phyloP scores from a whole-genome alignment of 768 basidiomycete species.

The Botryobasidium botryosum region DNA sequence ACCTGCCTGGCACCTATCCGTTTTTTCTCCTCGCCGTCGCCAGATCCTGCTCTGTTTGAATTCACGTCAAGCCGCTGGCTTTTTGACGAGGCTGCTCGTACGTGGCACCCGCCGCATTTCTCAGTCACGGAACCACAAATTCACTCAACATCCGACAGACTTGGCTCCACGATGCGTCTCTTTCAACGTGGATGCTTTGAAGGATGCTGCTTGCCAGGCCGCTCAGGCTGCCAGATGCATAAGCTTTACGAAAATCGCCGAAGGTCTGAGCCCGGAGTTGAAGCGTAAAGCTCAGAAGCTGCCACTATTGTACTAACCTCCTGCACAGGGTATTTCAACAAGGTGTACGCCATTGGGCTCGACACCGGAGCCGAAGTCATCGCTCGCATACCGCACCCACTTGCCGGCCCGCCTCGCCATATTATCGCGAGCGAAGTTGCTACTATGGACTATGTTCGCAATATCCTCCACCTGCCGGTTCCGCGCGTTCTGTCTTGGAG shows the following conservation, averaged over 20 bases:
- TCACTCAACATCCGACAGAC: too few relatives aligned
- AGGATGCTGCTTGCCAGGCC: background rate
- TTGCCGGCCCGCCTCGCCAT: conserved; percentile 23
- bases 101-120: too few relatives aligned
- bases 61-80: too few relatives aligned
- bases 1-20: too few relatives aligned
- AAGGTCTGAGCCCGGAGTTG: background rate
- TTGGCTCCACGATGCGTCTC: background rate
- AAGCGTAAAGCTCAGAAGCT: too few relatives aligned
- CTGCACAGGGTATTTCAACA: conserved; percentile 24
- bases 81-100: too few relatives aligned
- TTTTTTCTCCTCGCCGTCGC: too few relatives aligned
- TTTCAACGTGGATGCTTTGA: background rate
- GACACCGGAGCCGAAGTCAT: conserved; percentile 25
- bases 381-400: conserved; percentile 27
- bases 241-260: background rate
- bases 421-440: conserved; percentile 35
- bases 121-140: background rate
- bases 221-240: background rate
- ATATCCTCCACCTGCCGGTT: conserved; percentile 26
- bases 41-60: too few relatives aligned
- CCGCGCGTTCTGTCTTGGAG: conserved; percentile 29
- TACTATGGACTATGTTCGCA: conserved; percentile 27
- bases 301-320: too few relatives aligned
- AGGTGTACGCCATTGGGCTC: conserved; percentile 26